Conservation (phyloP, 164 flowering plant species). For the Aristolochia fimbriata region DNA sequence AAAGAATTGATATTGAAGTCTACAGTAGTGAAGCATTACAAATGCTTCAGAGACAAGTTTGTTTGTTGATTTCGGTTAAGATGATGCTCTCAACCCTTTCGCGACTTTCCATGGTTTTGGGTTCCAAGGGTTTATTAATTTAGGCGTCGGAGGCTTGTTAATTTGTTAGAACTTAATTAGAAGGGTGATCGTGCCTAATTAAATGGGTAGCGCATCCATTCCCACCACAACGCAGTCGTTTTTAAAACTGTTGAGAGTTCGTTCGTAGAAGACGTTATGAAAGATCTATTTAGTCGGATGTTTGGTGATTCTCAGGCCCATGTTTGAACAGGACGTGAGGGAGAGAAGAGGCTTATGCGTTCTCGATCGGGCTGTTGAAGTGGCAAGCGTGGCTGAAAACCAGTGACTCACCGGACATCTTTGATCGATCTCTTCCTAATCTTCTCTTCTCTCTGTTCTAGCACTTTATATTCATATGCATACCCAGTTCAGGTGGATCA, state of each 20-base stretch:
- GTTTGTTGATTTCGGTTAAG: no score
- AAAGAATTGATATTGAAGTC: no score
- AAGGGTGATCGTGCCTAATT: no score
- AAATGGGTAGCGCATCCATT: not conserved
- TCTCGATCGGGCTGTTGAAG: slow-evolving; percentile 3
- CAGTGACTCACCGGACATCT: not conserved
- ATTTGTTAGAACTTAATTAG: no score
- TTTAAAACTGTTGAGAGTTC: not conserved
- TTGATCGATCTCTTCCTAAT: not conserved
- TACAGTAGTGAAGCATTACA: no score
- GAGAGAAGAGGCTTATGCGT: no score
- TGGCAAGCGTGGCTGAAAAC: slow-evolving; percentile 10
- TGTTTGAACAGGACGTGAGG: not conserved
- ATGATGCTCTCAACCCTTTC: no score
- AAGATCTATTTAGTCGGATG: not conserved
- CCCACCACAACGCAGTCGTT: not conserved
- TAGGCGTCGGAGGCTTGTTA: no score
- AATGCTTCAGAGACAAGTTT: no score
- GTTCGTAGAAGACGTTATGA: not conserved
- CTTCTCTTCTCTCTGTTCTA: not conserved
- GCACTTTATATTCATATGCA: no score
- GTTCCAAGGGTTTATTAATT: no score
- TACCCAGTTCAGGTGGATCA: not conserved
- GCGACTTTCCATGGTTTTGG: no score
- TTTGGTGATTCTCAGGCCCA: not conserved